Percentiles rank a stretch among this genome's conserved stretches.
Evolutionary conservation across 345 rosid genomes (phyloP).

Genomic region (Kernera saxatilis): DNA sequence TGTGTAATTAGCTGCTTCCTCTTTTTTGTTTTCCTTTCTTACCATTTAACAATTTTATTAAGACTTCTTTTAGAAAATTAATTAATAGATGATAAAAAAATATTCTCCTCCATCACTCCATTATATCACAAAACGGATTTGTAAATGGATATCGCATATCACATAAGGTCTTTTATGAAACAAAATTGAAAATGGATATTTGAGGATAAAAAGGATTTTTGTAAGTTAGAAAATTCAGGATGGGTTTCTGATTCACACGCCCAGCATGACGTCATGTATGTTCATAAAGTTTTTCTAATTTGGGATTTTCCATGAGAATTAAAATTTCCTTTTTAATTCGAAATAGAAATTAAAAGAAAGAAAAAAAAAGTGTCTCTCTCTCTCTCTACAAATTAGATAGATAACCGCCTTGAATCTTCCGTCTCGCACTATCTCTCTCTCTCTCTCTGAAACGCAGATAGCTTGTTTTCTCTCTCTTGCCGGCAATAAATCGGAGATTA

Average conservation of each 20-base stretch:
- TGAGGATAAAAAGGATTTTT: not conserved
- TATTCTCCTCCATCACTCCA: too few relatives aligned
- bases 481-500: not conserved
- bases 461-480: not conserved
- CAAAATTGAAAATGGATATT: not conserved
- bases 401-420: constrained; percentile 1
- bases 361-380: not conserved
- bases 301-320: not conserved
- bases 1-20: too few relatives aligned
- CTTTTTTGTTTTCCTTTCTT: too few relatives aligned
- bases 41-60: too few relatives aligned
- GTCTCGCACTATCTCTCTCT: not conserved
- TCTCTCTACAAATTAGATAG: not conserved
- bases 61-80: too few relatives aligned
- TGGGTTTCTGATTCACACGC: not conserved
- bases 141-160: too few relatives aligned
- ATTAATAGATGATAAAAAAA: too few relatives aligned
- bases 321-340: not conserved
- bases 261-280: not conserved
- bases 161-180: too few relatives aligned
- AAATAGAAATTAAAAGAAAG: not conserved
- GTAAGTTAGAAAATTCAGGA: not conserved
- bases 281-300: not conserved
- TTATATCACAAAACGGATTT: too few relatives aligned
- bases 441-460: not conserved